A percentile compares a stretch with the other conserved stretches of the same genome.
phyloP scores from a whole-genome alignment of 768 basidiomycete species.

The Amyloporia xantha region DNA sequence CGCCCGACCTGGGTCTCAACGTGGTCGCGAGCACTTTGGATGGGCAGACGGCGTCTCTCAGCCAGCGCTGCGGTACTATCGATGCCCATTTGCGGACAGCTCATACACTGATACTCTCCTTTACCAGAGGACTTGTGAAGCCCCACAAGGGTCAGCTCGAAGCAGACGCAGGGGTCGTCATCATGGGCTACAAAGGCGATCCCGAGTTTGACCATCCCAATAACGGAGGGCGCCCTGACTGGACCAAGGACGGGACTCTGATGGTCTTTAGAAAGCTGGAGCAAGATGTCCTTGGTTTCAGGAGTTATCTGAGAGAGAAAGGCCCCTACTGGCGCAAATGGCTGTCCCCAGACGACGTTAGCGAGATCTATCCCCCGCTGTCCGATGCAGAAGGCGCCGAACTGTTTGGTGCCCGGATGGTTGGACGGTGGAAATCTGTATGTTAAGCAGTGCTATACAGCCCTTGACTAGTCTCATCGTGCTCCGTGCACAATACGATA shows the following conservation, averaged over 20 bases:
- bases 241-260: conserved; percentile 1
- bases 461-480: not conserved
- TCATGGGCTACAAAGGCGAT: conserved; percentile 41
- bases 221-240: not conserved
- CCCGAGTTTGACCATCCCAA: conserved; percentile 8
- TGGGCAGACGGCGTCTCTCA: conserved; percentile 49
- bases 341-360: not conserved
- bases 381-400: conserved; percentile 37
- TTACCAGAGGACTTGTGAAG: not conserved
- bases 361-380: conserved; percentile 17
- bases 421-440: conserved; percentile 53
- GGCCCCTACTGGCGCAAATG: not conserved
- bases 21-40: conserved; percentile 46
- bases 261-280: conserved; percentile 2
- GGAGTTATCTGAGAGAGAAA: not conserved
- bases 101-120: conserved; percentile 18
- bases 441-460: conserved; percentile 14
- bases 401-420: conserved; percentile 46
- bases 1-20: conserved; percentile 35
- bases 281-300: not conserved
- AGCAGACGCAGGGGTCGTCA: conserved; percentile 36
- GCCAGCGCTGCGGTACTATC: conserved; percentile 30
- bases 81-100: conserved; percentile 31
- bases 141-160: conserved; percentile 23
- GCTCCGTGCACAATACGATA: no score